Percentiles rank a stretch among this genome's conserved stretches.
Conservation (phyloP, 495 filamentous ascomycete species). For the Aspergillus diversus region DNA sequence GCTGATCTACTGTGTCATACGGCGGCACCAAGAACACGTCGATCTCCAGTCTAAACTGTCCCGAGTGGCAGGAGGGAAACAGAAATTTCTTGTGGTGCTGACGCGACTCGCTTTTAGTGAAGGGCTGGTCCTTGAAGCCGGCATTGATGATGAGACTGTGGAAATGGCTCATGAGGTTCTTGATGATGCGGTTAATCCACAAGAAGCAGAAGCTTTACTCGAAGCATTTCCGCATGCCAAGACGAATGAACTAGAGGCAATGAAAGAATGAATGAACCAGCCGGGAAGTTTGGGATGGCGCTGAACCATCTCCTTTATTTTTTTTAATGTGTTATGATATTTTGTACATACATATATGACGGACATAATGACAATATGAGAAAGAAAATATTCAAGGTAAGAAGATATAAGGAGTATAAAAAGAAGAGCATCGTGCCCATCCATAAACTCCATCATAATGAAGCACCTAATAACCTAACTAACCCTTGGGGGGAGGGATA, state of each 20-base stretch:
- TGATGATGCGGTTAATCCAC: conserved; percentile 66
- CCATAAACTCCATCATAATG: too few relatives aligned
- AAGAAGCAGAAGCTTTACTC: conserved; percentile 69
- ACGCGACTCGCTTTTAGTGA: conserved; percentile 71
- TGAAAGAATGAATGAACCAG: conserved; percentile 5
- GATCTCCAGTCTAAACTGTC: conserved; percentile 62
- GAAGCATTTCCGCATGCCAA: conserved; percentile 56
- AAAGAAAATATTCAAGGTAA: not conserved
- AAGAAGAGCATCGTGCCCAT: too few relatives aligned
- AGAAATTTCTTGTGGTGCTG: conserved; percentile 68
- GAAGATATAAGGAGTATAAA: too few relatives aligned
- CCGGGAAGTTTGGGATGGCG: conserved; percentile 4
- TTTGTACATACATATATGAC: conserved; percentile 4
- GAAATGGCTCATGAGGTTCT: conserved; percentile 68
- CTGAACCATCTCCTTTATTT: not conserved
- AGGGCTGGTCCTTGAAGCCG: conserved; percentile 60
- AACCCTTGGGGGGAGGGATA: too few relatives aligned
- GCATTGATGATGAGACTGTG: conserved; percentile 67
- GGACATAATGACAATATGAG: not conserved
- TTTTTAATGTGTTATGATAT: conserved; percentile 1
- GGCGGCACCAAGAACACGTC: conserved; percentile 48
- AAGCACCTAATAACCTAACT: too few relatives aligned
- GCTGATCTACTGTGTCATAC: conserved; percentile 63
- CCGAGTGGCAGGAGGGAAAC: conserved; percentile 59
- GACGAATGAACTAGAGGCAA: conserved; percentile 28